Conservation (phyloP, 1,284 basidiomycete genomes). For the Fomitopsis schrenkii region DNA sequence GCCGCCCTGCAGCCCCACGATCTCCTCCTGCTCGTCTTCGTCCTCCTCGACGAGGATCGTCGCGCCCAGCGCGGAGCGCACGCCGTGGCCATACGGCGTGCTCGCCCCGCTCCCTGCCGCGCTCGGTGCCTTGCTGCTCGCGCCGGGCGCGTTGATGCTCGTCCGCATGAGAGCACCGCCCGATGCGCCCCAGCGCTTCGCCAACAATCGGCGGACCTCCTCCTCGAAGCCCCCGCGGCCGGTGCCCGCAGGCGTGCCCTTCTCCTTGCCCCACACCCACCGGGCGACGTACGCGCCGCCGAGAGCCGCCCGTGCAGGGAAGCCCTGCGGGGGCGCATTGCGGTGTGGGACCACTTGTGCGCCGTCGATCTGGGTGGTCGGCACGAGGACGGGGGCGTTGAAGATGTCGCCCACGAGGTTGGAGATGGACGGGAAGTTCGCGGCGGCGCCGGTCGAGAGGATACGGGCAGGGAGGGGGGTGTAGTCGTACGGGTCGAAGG, state of each 20-base stretch:
- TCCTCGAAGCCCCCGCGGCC: conserved; percentile 69
- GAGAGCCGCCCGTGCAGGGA: conserved; percentile 61
- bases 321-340: conserved; percentile 65
- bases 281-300: conserved; percentile 73
- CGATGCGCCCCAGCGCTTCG: conserved; percentile 66
- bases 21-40: conserved; percentile 63
- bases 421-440: conserved; percentile 78
- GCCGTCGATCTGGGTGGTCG: conserved; percentile 67
- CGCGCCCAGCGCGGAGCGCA: conserved; percentile 52
- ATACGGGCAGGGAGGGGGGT: conserved; percentile 57
- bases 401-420: conserved; percentile 77
- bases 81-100: conserved; percentile 50
- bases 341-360: conserved; percentile 69
- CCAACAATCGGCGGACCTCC: conserved; percentile 63
- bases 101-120: conserved; percentile 50
- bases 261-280: conserved; percentile 77
- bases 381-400: conserved; percentile 71
- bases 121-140: conserved; percentile 31
- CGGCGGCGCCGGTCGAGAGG: conserved; percentile 68
- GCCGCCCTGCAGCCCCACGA: conserved; percentile 19
- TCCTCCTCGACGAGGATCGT: conserved; percentile 70
- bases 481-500: conserved; percentile 74
- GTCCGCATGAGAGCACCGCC: conserved; percentile 53
- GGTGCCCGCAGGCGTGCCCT: conserved; percentile 29
- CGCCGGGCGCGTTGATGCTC: conserved; percentile 42